A percentile compares a stretch with the other conserved stretches of the same genome.
These are phyloP conservation scores for Lyophyllum atratum DNA, from an alignment of 768 basidiomycete genomes.

Conservation along the genomic window DNA sequence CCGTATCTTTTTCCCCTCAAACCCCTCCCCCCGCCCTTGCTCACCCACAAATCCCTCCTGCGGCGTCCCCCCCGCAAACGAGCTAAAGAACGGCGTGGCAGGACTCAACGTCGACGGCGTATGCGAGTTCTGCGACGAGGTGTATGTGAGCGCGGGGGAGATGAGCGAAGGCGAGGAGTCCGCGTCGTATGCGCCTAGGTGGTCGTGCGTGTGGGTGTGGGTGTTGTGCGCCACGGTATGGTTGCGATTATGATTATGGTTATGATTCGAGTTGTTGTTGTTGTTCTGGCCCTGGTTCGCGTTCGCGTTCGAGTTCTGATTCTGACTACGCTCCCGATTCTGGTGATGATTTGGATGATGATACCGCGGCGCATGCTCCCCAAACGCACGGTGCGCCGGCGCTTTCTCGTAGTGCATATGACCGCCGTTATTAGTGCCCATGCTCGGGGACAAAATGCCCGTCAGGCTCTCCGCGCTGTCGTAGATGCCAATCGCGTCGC, in stretches of 20 bases:
- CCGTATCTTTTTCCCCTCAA: conserved; percentile 7
- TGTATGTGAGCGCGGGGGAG: conserved; percentile 68
- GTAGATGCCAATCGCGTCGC: conserved; percentile 15
- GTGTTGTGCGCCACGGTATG: neutral
- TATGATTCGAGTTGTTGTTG: neutral
- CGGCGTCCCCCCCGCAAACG: conserved; percentile 37
- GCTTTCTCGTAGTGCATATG: conserved; percentile 10
- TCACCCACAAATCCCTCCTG: neutral
- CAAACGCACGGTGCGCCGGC: neutral
- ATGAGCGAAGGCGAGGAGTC: conserved; percentile 53
- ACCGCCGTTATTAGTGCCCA: neutral
- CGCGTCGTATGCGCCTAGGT: neutral
- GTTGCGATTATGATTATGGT: neutral
- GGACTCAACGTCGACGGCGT: conserved; percentile 70
- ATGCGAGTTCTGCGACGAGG: conserved; percentile 51
- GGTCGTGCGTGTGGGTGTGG: neutral
- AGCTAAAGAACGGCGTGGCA: conserved; percentile 70
- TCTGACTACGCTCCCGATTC: conserved; percentile 11
- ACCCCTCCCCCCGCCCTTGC: neutral
- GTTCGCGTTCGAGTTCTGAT: neutral
- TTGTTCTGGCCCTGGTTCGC: conserved; percentile 7
- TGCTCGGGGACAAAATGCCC: neutral
- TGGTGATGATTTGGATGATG: conserved; percentile 18
- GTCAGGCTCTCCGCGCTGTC: conserved; percentile 6
- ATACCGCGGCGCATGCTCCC: conserved; percentile 1